phyloP scores from a whole-genome alignment of 2,329 filamentous ascomycete species.

The Blumeria hordei region DNA sequence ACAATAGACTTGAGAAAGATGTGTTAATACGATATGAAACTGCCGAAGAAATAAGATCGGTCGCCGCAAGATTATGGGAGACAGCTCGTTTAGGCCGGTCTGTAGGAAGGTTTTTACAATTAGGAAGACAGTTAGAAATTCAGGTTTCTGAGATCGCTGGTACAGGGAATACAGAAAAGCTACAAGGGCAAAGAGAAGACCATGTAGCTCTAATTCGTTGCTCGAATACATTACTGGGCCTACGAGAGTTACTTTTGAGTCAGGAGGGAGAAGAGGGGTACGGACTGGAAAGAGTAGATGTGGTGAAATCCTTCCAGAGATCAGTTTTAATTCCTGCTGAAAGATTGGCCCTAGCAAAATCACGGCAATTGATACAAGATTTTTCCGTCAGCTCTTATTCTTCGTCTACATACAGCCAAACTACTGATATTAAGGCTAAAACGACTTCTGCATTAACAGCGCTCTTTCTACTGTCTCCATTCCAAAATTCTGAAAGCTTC shows the following conservation, averaged over 20 bases:
- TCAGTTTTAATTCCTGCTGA: constrained; percentile 50
- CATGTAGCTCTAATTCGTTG: constrained; percentile 62
- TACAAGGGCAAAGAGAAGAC: constrained; percentile 28
- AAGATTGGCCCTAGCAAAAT: constrained; percentile 42
- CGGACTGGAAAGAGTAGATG: constrained; percentile 49
- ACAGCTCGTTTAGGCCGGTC: constrained; percentile 54
- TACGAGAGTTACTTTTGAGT: constrained; percentile 48
- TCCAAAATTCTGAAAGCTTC: constrained; percentile 25
- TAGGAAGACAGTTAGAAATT: constrained; percentile 71
- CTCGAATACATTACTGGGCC: constrained; percentile 50
- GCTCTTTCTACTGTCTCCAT: constrained; percentile 61
- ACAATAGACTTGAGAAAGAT: constrained; percentile 64
- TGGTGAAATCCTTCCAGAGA: constrained; percentile 44
- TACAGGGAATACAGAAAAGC: constrained; percentile 15
- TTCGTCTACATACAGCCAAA: constrained; percentile 32
- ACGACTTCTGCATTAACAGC: constrained; percentile 51
- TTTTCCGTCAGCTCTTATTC: constrained; percentile 47
- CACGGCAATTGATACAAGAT: constrained; percentile 60
- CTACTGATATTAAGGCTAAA: constrained; percentile 50
- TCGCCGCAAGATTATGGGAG: constrained; percentile 56
- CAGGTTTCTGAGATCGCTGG: constrained; percentile 44
- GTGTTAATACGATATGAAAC: constrained; percentile 67
- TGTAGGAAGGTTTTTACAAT: constrained; percentile 53
- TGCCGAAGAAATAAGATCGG: constrained; percentile 58
- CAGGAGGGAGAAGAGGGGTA: constrained; percentile 52